These are phyloP conservation scores for Phyllachora maydis DNA, from an alignment of 2,329 filamentous ascomycete genomes.

Conservation along the genomic window DNA sequence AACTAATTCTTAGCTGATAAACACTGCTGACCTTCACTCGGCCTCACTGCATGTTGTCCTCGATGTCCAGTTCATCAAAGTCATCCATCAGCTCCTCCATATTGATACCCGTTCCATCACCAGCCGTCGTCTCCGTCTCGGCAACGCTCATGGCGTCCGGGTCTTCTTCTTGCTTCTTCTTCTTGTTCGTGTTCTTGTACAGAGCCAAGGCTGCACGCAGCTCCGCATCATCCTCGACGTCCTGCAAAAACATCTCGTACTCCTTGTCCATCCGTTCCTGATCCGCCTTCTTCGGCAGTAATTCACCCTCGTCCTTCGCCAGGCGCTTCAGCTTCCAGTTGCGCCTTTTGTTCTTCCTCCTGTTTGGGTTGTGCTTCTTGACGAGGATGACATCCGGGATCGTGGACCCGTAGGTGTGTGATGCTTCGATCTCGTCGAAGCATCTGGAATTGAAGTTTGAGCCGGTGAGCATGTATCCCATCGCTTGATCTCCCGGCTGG, in stretches of 20 bases:
- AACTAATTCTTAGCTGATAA: too few species aligned
- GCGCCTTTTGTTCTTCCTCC: conserved; percentile 63
- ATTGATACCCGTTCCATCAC: conserved; percentile 46
- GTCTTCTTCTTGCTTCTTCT: conserved; percentile 14
- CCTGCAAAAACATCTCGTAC: conserved; percentile 91
- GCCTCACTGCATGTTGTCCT: too few species aligned
- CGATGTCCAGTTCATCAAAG: conserved; percentile 71
- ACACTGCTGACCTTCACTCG: too few species aligned
- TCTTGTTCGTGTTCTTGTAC: conserved; percentile 49
- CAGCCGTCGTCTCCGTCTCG: conserved; percentile 38
- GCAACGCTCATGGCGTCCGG: conserved; percentile 41
- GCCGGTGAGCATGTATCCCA: conserved; percentile 83
- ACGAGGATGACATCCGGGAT: conserved; percentile 89
- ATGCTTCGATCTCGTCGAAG: conserved; percentile 65
- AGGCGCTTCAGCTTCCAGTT: conserved; percentile 94
- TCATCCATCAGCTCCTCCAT: conserved; percentile 79
- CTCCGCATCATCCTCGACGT: conserved; percentile 91
- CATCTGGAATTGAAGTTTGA: conserved; percentile 84
- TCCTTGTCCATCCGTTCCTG: conserved; percentile 77
- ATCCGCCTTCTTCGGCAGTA: conserved; percentile 71
- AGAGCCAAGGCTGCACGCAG: conserved; percentile 65
- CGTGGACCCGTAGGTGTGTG: conserved; percentile 50
- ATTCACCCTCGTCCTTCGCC: conserved; percentile 71
- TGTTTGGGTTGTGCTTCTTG: conserved; percentile 80
- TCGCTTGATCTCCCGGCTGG: conserved; percentile 73